A percentile compares a stretch with the other conserved stretches of the same genome.
Evolutionary conservation across 106 monocot species (phyloP).

Genomic region (Vanilla planifolia): DNA sequence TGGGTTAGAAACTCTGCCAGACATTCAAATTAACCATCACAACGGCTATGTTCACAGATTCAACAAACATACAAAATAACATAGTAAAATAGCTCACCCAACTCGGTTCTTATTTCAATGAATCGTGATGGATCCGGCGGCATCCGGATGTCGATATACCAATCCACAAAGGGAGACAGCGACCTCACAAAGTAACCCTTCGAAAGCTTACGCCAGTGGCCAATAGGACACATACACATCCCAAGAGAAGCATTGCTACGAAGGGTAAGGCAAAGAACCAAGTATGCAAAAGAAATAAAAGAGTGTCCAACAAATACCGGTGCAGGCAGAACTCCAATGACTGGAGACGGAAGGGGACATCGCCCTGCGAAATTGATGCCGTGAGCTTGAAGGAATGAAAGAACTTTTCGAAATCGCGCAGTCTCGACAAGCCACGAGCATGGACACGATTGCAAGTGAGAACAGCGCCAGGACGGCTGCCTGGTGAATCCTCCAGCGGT

Average conservation of each 20-base stretch:
- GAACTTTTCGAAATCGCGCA: conserved; percentile 39
- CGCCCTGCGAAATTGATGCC: conserved; percentile 25
- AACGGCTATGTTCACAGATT: not conserved
- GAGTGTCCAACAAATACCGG: conserved; percentile 35
- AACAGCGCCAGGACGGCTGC: conserved; percentile 37
- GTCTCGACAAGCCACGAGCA: conserved; percentile 50
- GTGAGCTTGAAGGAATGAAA: conserved; percentile 53
- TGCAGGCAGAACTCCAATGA: conserved; percentile 77
- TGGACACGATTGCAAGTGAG: conserved; percentile 47
- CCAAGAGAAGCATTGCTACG: conserved; percentile 58
- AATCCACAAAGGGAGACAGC: conserved; percentile 51
- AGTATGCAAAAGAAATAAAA: not conserved
- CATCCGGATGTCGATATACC: conserved; percentile 63
- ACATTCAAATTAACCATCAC: not conserved
- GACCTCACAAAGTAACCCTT: conserved; percentile 51
- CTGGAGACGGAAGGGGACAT: conserved; percentile 38
- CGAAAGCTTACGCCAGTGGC: conserved; percentile 58
- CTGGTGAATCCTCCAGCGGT: conserved; percentile 39
- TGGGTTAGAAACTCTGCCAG: conserved; percentile 62
- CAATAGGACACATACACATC: conserved; percentile 58
- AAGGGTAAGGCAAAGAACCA: not conserved
- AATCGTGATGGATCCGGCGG: conserved; percentile 32
- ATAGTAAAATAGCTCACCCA: conserved; percentile 26
- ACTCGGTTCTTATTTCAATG: conserved; percentile 57
- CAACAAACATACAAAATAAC: not conserved